Evolutionary conservation across 768 basidiomycete genomes (phyloP).

Genomic region (Neoboletus subvelutipes): DNA sequence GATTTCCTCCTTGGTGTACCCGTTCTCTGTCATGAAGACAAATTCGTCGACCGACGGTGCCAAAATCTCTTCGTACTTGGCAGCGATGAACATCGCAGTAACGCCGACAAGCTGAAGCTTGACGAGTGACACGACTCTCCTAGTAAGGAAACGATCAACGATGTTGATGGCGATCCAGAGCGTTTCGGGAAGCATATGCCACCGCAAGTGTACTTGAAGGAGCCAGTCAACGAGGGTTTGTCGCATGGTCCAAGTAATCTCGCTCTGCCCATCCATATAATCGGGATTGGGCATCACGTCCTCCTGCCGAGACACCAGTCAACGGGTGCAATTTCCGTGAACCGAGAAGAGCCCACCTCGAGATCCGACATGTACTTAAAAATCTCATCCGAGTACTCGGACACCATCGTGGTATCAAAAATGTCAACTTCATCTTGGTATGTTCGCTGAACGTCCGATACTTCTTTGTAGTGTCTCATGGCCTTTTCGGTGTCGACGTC

Average conservation of each 20-base stretch:
- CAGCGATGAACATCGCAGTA: conserved; percentile 98
- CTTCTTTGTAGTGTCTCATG: conserved; percentile 54
- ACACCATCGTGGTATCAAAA: conserved; percentile 88
- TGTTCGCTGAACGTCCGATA: conserved; percentile 59
- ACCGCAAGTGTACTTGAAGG: conserved; percentile 93
- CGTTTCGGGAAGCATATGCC: conserved; percentile 99
- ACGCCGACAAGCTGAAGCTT: conserved; percentile 97
- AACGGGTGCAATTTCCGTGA: conserved; percentile 17
- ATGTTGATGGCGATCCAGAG: conserved; percentile 99
- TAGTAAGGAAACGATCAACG: conserved; percentile 88
- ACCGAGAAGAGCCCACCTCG: conserved; percentile 57
- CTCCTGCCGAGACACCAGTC: conserved; percentile 46
- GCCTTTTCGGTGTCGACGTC: conserved; percentile 64
- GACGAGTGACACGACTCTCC: conserved; percentile 81
- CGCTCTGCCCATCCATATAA: conserved; percentile 92
- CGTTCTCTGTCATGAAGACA: conserved; percentile 96
- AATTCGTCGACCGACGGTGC: conserved; percentile 98
- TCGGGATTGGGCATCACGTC: conserved; percentile 86
- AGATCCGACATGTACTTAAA: conserved; percentile 94
- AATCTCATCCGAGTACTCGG: conserved; percentile 98
- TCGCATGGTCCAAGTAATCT: conserved; percentile 93
- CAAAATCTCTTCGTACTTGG: conserved; percentile 99
- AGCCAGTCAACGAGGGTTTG: conserved; percentile 98
- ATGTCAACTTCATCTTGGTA: conserved; percentile 74
- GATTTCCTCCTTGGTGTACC: conserved; percentile 92